Base-by-base conservation (phyloP, 148 eudicot species). In the Diospyros lotus region DNA sequence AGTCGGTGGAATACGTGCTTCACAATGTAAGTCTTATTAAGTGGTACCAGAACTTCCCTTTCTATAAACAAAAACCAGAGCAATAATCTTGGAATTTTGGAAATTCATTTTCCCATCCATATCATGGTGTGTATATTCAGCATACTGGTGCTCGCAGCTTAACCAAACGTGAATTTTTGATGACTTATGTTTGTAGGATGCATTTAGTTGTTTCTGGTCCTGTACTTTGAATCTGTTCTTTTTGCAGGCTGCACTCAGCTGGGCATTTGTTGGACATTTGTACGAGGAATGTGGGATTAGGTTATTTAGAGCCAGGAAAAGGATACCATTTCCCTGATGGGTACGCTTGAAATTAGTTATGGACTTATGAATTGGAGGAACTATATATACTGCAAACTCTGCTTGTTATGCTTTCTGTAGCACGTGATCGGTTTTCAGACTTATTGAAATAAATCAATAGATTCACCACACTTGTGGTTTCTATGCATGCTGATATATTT, bases 271-370 rank as follows among this genome's bases (percentile, higher is more conserved):
- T 93, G 79, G 97, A 93, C 79, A 74, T 81, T 45, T 87, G 92
- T 73, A 73, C 87, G 76, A 56, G 61, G 48, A 87, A 89, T 68
- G 87, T 90, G n/a, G 96, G 96, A 53, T 80, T 88, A 72, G 89
- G 89, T 69, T 87, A 92, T 70, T 81, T 90, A 69, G 89, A 82
- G 79, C 89, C 96, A 10, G 75, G 83, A 52, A 93, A 93, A 89
- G 98, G 81, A 52, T 83, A 93, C 78, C 98, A 93, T 79, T 93
- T 93, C 62, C 87, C 93, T 41, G 93, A 90, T 71, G 98, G 93
- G 96, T 93, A 90, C 76, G 83, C 61, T 59, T 46, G 13, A 28
- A 58, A 54, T 41, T 9, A 70, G 7, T 55, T 54, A 28, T 14
- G 28, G 28, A 28, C 28, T 28, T 28, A 28, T 4, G 41, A 15